Conservation (phyloP, 495 filamentous ascomycete genomes). For the Friedmanniomyces simplex region DNA sequence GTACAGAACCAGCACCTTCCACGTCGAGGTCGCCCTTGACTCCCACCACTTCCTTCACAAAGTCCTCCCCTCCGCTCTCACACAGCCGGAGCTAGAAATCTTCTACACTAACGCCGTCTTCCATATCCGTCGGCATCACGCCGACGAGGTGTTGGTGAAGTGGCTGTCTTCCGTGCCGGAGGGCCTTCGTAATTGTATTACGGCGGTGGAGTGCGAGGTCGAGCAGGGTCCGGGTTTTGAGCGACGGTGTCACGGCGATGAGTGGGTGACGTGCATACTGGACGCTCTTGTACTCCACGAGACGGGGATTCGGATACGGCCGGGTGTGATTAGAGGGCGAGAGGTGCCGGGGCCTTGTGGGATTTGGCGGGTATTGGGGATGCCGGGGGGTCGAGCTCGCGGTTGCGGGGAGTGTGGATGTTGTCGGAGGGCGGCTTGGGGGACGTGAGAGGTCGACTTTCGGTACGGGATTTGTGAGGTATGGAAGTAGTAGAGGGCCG, state of each 20-base stretch:
- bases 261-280: not conserved
- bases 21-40: not conserved
- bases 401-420: no score
- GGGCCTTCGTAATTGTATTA: not conserved
- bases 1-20: not conserved
- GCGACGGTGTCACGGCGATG: not conserved
- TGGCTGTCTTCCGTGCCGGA: not conserved
- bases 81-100: not conserved
- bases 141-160: not conserved
- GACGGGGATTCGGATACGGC: not conserved
- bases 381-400: no score
- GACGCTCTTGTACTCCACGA: not conserved
- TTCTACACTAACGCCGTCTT: not conserved
- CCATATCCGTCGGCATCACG: not conserved
- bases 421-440: no score
- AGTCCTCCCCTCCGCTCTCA: not conserved
- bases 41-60: not conserved
- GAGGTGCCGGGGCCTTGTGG: no score
- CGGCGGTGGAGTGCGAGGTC: not conserved
- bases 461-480: no score
- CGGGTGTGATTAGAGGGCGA: not conserved
- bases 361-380: no score
- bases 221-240: not conserved
- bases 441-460: no score
- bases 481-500: no score